Evolutionary conservation across 257 asterid species (phyloP).

Genomic region (Fraxinus anomala): DNA sequence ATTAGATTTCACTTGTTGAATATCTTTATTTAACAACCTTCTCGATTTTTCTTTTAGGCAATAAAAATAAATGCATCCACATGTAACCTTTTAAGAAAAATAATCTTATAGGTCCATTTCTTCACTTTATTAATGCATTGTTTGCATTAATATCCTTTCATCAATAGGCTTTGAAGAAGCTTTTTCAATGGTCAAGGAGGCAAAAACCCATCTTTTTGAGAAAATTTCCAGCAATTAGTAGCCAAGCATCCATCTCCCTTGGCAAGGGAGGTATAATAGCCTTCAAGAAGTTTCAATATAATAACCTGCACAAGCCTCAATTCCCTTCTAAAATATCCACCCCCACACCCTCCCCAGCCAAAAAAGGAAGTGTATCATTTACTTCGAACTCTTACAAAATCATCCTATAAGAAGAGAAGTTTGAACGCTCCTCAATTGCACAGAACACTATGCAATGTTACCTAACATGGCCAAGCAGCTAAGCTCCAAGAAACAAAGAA

Average conservation of each 20-base stretch:
- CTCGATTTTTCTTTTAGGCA: not conserved
- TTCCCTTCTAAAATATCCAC: not conserved
- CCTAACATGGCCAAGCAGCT: not conserved
- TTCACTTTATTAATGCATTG: not conserved
- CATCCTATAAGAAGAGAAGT: not conserved
- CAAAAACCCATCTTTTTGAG: not conserved
- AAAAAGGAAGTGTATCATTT: not conserved
- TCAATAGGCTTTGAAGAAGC: not conserved
- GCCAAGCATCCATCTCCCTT: conserved; percentile 8
- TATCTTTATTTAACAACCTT: not conserved
- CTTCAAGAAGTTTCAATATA: not conserved
- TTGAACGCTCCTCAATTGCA: not conserved
- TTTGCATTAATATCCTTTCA: not conserved
- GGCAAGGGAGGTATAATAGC: conserved; percentile 3
- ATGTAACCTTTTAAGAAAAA: not conserved
- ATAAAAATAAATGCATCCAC: not conserved
- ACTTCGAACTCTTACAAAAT: not conserved
- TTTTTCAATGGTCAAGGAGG: not conserved
- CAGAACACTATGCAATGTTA: not conserved
- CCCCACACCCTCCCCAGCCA: too few relatives aligned
- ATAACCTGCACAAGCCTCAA: not conserved
- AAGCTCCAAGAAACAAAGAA: conserved; percentile 2
- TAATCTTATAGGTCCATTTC: not conserved
- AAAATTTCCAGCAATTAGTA: not conserved
- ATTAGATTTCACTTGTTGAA: not conserved